Conservation (phyloP, 148 eudicot species). For the Rhododendron griersonianum region DNA sequence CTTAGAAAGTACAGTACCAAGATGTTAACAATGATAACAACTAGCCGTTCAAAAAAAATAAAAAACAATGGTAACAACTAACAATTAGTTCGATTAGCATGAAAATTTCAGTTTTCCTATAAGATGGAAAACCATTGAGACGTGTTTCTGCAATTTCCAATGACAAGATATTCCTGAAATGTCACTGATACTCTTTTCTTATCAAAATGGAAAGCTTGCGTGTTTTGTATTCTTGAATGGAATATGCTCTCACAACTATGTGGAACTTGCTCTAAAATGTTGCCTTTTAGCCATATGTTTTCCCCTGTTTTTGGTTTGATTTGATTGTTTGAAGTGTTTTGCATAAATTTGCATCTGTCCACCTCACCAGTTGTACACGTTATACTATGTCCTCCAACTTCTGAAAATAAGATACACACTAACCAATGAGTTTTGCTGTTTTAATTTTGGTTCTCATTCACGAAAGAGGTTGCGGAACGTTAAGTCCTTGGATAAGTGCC, state of each 20-base stretch:
- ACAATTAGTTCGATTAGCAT: not conserved
- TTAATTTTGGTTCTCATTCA: slow-evolving; percentile 16
- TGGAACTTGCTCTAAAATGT: not conserved
- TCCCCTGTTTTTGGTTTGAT: not conserved
- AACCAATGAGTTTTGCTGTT: not conserved
- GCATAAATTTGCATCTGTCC: not conserved
- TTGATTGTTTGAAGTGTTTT: not conserved
- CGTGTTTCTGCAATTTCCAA: not conserved
- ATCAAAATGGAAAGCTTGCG: not conserved
- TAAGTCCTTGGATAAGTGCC: not conserved
- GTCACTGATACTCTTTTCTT: not conserved
- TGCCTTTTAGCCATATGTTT: not conserved
- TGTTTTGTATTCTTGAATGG: not conserved
- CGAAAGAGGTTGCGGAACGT: slow-evolving; percentile 56
- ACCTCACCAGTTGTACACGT: not conserved
- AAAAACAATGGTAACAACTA: too few relatives aligned
- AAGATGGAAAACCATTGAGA: not conserved
- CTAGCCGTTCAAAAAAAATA: too few relatives aligned
- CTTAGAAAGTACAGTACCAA: too few relatives aligned
- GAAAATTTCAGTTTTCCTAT: not conserved
- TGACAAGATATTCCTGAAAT: not conserved
- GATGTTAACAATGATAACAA: too few relatives aligned
- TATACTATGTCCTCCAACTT: slow-evolving; percentile 3
- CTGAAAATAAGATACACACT: not conserved
- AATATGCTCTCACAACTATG: not conserved